Base-by-base conservation (phyloP, 148 eudicot species). In the Rhododendron henanense region DNA sequence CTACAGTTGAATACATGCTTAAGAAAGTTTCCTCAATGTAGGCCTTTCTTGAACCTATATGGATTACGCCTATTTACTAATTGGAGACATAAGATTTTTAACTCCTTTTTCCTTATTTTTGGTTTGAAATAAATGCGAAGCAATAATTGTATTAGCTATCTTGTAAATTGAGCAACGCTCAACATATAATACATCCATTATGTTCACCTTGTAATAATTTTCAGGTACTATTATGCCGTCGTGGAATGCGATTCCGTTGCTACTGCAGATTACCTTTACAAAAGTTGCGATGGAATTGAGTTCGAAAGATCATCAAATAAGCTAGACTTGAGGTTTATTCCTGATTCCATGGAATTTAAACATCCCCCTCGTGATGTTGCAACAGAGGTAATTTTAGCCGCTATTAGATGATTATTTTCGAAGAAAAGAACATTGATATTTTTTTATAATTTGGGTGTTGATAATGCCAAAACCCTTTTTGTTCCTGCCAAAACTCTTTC, bases 211-310 rank as follows among this genome's bases (percentile, higher is more conserved):
- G 71, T n/a, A n/a, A 65, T 65, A 71, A 25, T 83, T 61, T 81
- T 28, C 88, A 96, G 99, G 92, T 96, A 96, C 84, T 96, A 96
- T 87, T 97, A 90, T 90, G 98, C 96, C 69, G 98, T 95, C n/a
- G 98, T 93, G 88, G 98, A 93, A 77, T 97, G 99, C 86, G 98
- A 97, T 87, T 92, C 98, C 45, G 47, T 89, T 93, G 96, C 95
- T 69, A 97, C 98, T 81, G 98, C 99, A 71, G 96, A 95, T 90
- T 90, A 93, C 85, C 91, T 97, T 61, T 97, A 97, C 86, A 95
- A 93, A 90, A 86, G 88, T 81, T 94, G 99, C 86, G 98, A 97
- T 84, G 99, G 98, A 57, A 85, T 92, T 85, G 99, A 95, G 90
- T 92, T 97, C 87, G 99, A 94, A 89, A 93, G 97, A 90, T 93